Evolutionary conservation across 1,284 basidiomycete genomes (phyloP).

Genomic region (Irpex sp.): DNA sequence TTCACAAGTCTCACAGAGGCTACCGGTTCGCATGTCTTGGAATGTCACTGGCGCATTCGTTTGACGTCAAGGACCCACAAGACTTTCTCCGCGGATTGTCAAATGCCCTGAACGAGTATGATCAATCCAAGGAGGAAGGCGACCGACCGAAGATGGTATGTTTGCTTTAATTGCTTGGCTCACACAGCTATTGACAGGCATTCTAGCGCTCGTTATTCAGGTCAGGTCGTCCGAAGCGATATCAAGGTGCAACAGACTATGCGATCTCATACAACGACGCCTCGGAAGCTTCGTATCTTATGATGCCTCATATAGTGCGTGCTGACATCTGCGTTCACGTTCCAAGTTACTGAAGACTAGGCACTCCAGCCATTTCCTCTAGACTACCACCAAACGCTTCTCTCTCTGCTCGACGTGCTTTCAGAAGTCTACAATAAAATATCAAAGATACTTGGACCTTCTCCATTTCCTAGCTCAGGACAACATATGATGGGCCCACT

Average conservation of each 20-base stretch:
- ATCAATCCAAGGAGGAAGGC: constrained; percentile 70
- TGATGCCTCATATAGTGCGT: constrained; percentile 70
- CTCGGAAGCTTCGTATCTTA: constrained; percentile 66
- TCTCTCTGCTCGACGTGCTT: constrained; percentile 82
- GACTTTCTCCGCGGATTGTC: constrained; percentile 75
- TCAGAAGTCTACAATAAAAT: constrained; percentile 87
- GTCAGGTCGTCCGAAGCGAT: constrained; percentile 48
- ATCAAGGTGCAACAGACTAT: constrained; percentile 56
- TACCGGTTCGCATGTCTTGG: constrained; percentile 77
- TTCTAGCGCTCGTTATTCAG: constrained; percentile 52
- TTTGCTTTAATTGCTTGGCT: background rate
- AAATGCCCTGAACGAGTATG: constrained; percentile 73
- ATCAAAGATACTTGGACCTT: constrained; percentile 72
- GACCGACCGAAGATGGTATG: constrained; percentile 75
- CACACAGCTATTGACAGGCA: background rate
- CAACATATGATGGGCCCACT: constrained; percentile 76
- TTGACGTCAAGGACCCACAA: constrained; percentile 74
- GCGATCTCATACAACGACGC: constrained; percentile 55
- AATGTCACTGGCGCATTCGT: constrained; percentile 76
- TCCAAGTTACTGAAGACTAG: background rate
- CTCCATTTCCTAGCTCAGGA: constrained; percentile 59
- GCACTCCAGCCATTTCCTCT: constrained; percentile 68
- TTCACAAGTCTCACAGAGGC: constrained; percentile 45
- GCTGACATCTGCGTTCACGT: background rate
- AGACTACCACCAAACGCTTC: constrained; percentile 83